Evolutionary conservation across 2,329 filamentous ascomycete genomes (phyloP).

Genomic region (Zymoseptoria brevis): DNA sequence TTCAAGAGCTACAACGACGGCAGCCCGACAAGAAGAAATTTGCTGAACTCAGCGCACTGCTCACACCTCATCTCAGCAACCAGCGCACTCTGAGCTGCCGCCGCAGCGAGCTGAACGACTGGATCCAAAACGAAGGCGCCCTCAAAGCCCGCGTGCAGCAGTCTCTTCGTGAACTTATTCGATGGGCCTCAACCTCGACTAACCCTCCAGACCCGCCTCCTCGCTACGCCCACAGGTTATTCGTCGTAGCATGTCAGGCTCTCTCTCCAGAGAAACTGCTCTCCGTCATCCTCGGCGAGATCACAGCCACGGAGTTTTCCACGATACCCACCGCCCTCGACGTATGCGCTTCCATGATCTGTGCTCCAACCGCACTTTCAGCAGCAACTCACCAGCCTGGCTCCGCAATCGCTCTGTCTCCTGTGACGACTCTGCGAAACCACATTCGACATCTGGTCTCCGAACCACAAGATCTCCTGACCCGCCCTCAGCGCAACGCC

Average conservation of each 20-base stretch:
- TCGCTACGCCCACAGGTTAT: slow-evolving; percentile 63
- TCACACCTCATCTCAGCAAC: slow-evolving; percentile 51
- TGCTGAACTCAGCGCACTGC: slow-evolving; percentile 54
- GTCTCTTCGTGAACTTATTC: slow-evolving; percentile 54
- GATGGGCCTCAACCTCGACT: slow-evolving; percentile 51
- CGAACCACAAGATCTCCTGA: slow-evolving; percentile 47
- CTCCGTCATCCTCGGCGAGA: slow-evolving; percentile 57
- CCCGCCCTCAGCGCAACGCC: slow-evolving; percentile 51
- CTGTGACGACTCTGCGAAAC: slow-evolving; percentile 31
- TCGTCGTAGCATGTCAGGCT: slow-evolving; percentile 54
- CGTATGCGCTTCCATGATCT: slow-evolving; percentile 60
- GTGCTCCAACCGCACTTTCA: slow-evolving; percentile 47
- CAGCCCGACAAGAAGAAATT: slow-evolving; percentile 63
- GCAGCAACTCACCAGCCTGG: slow-evolving; percentile 21
- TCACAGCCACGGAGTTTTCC: slow-evolving; percentile 52
- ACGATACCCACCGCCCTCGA: slow-evolving; percentile 59
- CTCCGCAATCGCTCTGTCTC: slow-evolving; percentile 22
- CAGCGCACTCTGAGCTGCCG: slow-evolving; percentile 56
- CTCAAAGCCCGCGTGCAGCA: slow-evolving; percentile 48
- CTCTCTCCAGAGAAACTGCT: slow-evolving; percentile 56
- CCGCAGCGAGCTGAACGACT: slow-evolving; percentile 60
- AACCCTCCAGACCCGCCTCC: slow-evolving; percentile 45
- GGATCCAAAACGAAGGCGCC: slow-evolving; percentile 36
- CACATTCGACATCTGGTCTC: slow-evolving; percentile 42
- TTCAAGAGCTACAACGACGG: slow-evolving; percentile 58